Evolutionary conservation across 805 yeast species (phyloP).

Genomic region (Pichia nanzhaoensis): DNA sequence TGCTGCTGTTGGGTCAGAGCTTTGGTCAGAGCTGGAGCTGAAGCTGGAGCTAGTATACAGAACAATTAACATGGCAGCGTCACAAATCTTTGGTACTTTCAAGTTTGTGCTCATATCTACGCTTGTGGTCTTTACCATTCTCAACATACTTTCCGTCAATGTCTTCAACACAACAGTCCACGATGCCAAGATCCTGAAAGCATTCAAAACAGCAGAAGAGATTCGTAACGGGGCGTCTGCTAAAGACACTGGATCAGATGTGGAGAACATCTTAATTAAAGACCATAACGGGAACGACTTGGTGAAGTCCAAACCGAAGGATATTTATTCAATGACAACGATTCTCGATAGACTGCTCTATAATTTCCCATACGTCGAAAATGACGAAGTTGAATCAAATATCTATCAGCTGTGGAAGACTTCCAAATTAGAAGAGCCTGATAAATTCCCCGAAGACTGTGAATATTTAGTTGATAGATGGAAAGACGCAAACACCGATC

Average conservation of each 20-base stretch:
- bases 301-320: slow-evolving; percentile 21
- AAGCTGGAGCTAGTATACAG: neutral
- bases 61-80: neutral
- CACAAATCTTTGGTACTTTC: neutral
- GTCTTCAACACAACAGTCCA: slow-evolving; percentile 4
- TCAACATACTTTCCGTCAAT: slow-evolving; percentile 10
- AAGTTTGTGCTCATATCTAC: slow-evolving; percentile 8
- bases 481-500: slow-evolving; percentile 27
- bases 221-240: neutral
- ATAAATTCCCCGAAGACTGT: slow-evolving; percentile 23
- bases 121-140: slow-evolving; percentile 8
- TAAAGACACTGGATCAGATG: neutral
- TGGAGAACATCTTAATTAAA: neutral
- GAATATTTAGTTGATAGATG: slow-evolving; percentile 28
- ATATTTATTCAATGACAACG: slow-evolving; percentile 25
- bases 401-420: slow-evolving; percentile 28
- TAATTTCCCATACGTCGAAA: slow-evolving; percentile 25
- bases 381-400: slow-evolving; percentile 25
- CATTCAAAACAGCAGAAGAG: slow-evolving; percentile 6
- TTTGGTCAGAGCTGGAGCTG: too few relatives aligned
- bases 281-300: slow-evolving; percentile 6
- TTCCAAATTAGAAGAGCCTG: slow-evolving; percentile 11
- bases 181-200: slow-evolving; percentile 6
- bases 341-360: slow-evolving; percentile 26
- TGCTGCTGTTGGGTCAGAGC: too few relatives aligned